Evolutionary conservation across 2,329 filamentous ascomycete species (phyloP).

Genomic region (Dothistroma pini): DNA sequence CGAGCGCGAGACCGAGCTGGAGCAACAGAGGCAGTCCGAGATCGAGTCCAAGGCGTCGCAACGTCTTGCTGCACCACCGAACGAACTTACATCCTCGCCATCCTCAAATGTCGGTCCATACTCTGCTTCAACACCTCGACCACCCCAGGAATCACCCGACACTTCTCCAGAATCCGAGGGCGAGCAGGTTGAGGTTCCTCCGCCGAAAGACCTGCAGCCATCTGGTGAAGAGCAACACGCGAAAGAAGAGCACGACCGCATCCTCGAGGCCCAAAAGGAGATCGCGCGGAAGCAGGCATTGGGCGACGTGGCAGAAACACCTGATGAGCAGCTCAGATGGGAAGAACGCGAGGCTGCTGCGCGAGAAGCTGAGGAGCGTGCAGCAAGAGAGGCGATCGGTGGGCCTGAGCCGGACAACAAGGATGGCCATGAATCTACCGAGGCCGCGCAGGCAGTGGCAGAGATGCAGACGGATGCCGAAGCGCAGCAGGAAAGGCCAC

Average conservation of each 20-base stretch:
- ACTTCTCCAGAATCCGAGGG: slow-evolving; percentile 34
- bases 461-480: slow-evolving; percentile 17
- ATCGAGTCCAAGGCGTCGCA: slow-evolving; percentile 35
- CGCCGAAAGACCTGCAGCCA: slow-evolving; percentile 33
- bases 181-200: slow-evolving; percentile 26
- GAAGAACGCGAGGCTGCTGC: slow-evolving; percentile 43
- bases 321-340: slow-evolving; percentile 56
- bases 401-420: slow-evolving; percentile 29
- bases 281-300: slow-evolving; percentile 42
- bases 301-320: slow-evolving; percentile 47
- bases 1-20: slow-evolving; percentile 40
- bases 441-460: slow-evolving; percentile 27
- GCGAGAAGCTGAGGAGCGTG: slow-evolving; percentile 41
- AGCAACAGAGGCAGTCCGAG: slow-evolving; percentile 37
- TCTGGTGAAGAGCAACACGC: slow-evolving; percentile 38
- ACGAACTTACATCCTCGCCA: slow-evolving; percentile 45
- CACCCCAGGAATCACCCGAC: slow-evolving; percentile 48
- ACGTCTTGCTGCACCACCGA: slow-evolving; percentile 27
- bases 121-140: slow-evolving; percentile 68
- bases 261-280: slow-evolving; percentile 49
- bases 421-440: slow-evolving; percentile 17
- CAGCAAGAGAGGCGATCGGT: slow-evolving; percentile 32
- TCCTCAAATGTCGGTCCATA: slow-evolving; percentile 66
- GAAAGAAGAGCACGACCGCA: slow-evolving; percentile 54
- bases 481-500: neutral